A percentile compares a stretch with the other conserved stretches of the same genome.
These are phyloP conservation scores for Elsinoe perseae DNA, from an alignment of 2,329 filamentous ascomycete species.

Conservation along the genomic window DNA sequence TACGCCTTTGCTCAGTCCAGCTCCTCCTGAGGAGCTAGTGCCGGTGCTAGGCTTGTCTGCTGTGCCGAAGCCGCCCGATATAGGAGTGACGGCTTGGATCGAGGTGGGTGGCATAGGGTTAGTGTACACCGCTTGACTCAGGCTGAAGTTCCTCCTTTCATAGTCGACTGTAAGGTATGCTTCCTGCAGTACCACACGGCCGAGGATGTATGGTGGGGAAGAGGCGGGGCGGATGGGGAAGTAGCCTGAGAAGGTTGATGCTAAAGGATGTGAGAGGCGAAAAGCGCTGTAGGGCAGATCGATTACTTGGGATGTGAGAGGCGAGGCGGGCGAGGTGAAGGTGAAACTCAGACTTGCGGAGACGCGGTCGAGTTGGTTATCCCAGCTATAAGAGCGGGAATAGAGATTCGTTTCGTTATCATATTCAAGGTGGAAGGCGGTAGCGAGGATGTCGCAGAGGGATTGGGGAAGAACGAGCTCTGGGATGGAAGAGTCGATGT, in stretches of 20 bases:
- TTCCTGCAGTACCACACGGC: constrained; percentile 32
- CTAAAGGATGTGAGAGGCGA: constrained; percentile 21
- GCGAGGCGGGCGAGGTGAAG: constrained; percentile 28
- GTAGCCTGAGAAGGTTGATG: constrained; percentile 21
- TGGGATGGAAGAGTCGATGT: constrained; percentile 29
- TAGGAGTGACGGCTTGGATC: constrained; percentile 28
- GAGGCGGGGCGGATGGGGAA: constrained; percentile 31
- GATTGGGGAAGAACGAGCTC: constrained; percentile 31
- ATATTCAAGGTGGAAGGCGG: constrained; percentile 28
- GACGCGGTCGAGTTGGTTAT: constrained; percentile 21
- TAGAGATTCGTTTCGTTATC: constrained; percentile 27
- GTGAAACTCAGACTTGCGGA: constrained; percentile 15
- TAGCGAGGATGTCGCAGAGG: constrained; percentile 27
- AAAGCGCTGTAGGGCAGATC: constrained; percentile 31
- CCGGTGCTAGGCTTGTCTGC: not conserved
- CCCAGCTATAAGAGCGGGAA: constrained; percentile 28
- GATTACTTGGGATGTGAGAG: constrained; percentile 25
- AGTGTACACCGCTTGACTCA: constrained; percentile 52
- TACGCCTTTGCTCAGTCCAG: not conserved
- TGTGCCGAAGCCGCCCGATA: not conserved
- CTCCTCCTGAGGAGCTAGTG: not conserved
- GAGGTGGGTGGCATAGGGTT: constrained; percentile 34
- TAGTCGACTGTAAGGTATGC: constrained; percentile 32
- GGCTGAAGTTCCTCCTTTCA: constrained; percentile 23
- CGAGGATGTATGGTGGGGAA: constrained; percentile 30